phyloP scores from a whole-genome alignment of 495 filamentous ascomycete genomes.

The Podospora didyma region DNA sequence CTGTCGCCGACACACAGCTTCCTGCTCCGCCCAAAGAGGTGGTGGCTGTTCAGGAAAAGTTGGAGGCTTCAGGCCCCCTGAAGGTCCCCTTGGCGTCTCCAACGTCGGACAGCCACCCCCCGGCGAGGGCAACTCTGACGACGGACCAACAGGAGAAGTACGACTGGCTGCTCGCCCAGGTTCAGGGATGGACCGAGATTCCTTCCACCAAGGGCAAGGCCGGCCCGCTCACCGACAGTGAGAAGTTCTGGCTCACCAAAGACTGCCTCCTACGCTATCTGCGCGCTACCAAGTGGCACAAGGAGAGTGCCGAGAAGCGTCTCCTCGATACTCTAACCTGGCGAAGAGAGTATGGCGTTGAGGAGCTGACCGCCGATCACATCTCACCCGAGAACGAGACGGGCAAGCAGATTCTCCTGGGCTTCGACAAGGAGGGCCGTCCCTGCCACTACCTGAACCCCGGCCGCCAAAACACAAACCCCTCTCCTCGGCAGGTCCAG shows the following conservation, averaged over 20 bases:
- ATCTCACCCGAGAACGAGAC: conserved; percentile 91
- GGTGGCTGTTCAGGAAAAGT: conserved; percentile 40
- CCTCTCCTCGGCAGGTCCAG: conserved; percentile 84
- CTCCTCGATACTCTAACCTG: conserved; percentile 76
- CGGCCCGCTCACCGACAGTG: conserved; percentile 67
- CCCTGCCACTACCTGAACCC: conserved; percentile 89
- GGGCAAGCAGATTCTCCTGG: conserved; percentile 85
- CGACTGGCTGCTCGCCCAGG: conserved; percentile 62
- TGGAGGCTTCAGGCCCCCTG: conserved; percentile 45
- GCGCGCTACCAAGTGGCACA: conserved; percentile 87
- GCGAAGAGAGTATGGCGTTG: conserved; percentile 81
- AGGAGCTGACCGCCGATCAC: conserved; percentile 72
- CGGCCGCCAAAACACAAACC: conserved; percentile 85
- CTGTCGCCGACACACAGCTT: conserved; percentile 11
- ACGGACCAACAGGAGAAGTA: conserved; percentile 83
- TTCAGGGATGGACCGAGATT: conserved; percentile 66
- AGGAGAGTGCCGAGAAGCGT: conserved; percentile 69
- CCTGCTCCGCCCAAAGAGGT: conserved; percentile 16
- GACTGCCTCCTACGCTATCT: conserved; percentile 93
- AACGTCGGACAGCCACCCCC: conserved; percentile 50
- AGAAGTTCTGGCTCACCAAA: conserved; percentile 84
- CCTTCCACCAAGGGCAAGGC: conserved; percentile 59
- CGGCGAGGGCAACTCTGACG: conserved; percentile 52
- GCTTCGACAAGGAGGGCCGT: conserved; percentile 77
- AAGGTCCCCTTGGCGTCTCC: conserved; percentile 70